Percentiles rank a stretch among this genome's conserved stretches.
These are phyloP conservation scores for Elaeis oleifera DNA, from an alignment of 202 grass and related monocot genomes.

Conservation along the genomic window DNA sequence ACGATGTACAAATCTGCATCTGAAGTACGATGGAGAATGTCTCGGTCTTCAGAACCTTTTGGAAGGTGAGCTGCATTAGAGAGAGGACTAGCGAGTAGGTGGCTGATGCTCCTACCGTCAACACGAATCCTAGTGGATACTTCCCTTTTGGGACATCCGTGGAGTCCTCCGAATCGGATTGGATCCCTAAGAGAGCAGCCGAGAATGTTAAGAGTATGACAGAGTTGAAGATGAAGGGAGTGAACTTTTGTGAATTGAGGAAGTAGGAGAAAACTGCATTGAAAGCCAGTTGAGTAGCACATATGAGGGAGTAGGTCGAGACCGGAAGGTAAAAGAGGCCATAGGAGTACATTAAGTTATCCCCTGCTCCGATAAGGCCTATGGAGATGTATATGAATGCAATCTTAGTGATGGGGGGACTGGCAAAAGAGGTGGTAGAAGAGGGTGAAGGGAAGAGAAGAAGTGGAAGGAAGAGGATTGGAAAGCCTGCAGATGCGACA, in stretches of 20 bases:
- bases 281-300: constrained; percentile 91
- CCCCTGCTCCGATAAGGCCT: constrained; percentile 67
- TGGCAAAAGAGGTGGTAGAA: constrained; percentile 15
- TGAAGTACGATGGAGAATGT: constrained; percentile 63
- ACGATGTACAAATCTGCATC: constrained; percentile 70
- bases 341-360: constrained; percentile 96
- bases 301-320: constrained; percentile 84
- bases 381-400: constrained; percentile 55
- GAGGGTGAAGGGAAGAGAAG: constrained; percentile 36
- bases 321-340: constrained; percentile 82
- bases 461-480: constrained; percentile 51
- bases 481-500: constrained; percentile 60
- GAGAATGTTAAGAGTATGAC: constrained; percentile 84
- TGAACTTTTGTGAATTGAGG: constrained; percentile 84
- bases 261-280: constrained; percentile 78
- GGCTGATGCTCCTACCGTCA: constrained; percentile 84
- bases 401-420: constrained; percentile 34
- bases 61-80: constrained; percentile 81
- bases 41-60: constrained; percentile 80
- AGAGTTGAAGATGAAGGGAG: constrained; percentile 64
- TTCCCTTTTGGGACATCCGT: constrained; percentile 31
- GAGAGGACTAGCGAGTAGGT: constrained; percentile 84
- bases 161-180: constrained; percentile 41
- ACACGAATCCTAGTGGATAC: constrained; percentile 56
- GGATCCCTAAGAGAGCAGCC: constrained; percentile 59